Percentiles rank a stretch among this genome's conserved stretches.
phyloP scores from a whole-genome alignment of 345 rosid species.

The Arabis hirsuta region DNA sequence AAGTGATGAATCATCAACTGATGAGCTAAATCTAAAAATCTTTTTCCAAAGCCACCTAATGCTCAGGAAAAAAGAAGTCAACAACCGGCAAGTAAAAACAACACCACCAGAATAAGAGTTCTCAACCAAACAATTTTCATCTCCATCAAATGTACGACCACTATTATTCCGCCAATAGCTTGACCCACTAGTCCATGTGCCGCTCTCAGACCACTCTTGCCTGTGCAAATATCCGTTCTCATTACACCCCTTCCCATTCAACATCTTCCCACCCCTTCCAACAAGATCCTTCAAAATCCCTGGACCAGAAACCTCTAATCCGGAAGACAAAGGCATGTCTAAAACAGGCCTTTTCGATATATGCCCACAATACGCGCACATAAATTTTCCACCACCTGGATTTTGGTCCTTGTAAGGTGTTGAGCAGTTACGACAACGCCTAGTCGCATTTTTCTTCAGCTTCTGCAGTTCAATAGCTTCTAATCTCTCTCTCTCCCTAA shows the following conservation, averaged over 20 bases:
- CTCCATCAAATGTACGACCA: slow-evolving; percentile 60
- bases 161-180: slow-evolving; percentile 62
- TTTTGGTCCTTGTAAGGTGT: slow-evolving; percentile 87
- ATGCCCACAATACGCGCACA: slow-evolving; percentile 94
- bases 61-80: slow-evolving; percentile 72
- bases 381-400: slow-evolving; percentile 85
- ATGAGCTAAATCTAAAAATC: slow-evolving; percentile 72
- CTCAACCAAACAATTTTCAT: slow-evolving; percentile 74
- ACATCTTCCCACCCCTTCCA: slow-evolving; percentile 77
- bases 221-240: slow-evolving; percentile 74
- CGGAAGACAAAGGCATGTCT: slow-evolving; percentile 74
- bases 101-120: slow-evolving; percentile 68
- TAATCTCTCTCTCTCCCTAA: slow-evolving; percentile 75
- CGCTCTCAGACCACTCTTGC: slow-evolving; percentile 77
- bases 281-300: slow-evolving; percentile 83
- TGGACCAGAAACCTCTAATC: slow-evolving; percentile 64
- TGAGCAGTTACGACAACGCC: slow-evolving; percentile 80
- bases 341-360: slow-evolving; percentile 86
- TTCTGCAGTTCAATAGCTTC: slow-evolving; percentile 91
- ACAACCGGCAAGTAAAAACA: slow-evolving; percentile 62
- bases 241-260: slow-evolving; percentile 81
- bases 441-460: slow-evolving; percentile 80
- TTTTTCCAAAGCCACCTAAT: slow-evolving; percentile 86
- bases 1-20: slow-evolving; percentile 55
- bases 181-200: slow-evolving; percentile 64